These are phyloP conservation scores for Mortierella claussenii DNA, from an alignment of 192 early-diverging fungal species.

Conservation along the genomic window DNA sequence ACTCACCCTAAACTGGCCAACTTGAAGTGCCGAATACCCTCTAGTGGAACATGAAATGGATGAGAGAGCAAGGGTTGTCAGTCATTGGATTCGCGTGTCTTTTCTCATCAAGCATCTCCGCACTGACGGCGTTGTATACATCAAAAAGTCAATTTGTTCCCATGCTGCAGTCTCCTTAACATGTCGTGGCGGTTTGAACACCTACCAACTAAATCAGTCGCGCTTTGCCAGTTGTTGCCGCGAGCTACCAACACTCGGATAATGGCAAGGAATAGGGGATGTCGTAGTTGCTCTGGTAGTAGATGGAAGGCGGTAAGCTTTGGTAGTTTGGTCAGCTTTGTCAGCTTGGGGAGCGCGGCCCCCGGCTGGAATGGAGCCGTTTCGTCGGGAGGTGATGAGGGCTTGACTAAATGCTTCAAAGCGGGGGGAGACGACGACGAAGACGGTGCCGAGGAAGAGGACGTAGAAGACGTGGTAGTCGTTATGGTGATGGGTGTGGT, in stretches of 20 bases:
- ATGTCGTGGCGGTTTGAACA: too few relatives aligned
- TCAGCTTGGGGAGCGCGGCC: constrained; percentile 22
- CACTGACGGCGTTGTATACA: too few relatives aligned
- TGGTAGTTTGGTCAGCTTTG: constrained; percentile 1
- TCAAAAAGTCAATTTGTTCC: too few relatives aligned
- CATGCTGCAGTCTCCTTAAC: too few relatives aligned
- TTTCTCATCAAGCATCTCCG: too few relatives aligned
- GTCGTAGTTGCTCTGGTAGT: constrained; percentile 24
- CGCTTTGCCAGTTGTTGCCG: constrained; percentile 44
- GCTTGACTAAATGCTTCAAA: too few relatives aligned
- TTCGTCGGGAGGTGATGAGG: background rate
- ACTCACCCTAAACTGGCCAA: constrained; percentile 34
- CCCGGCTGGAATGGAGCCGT: background rate
- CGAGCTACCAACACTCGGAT: constrained; percentile 26
- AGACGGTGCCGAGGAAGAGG: too few relatives aligned
- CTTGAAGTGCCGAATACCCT: constrained; percentile 34
- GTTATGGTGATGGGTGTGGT: background rate
- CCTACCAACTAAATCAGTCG: constrained; percentile 47
- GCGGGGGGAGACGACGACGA: too few relatives aligned
- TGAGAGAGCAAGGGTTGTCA: background rate
- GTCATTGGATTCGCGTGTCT: background rate
- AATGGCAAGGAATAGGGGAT: constrained; percentile 38
- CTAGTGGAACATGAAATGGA: constrained; percentile 6
- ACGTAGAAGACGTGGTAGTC: background rate
- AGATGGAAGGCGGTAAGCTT: constrained; percentile 7